phyloP scores from a whole-genome alignment of 1,284 basidiomycete genomes.

The Grifola frondosa region DNA sequence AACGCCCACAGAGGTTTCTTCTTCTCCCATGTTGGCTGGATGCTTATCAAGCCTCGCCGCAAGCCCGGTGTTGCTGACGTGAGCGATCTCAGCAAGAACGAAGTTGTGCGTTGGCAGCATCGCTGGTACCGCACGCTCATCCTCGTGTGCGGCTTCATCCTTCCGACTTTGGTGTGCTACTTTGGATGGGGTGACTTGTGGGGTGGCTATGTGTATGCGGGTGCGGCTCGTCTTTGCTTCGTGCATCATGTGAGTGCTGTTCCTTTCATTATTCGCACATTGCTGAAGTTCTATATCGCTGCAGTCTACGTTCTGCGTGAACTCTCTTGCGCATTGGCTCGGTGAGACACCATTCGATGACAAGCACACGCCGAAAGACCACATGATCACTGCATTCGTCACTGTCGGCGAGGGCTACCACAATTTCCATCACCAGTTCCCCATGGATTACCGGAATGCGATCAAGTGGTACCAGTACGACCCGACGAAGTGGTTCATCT shows the following conservation, averaged over 20 bases:
- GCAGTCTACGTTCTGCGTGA: slow-evolving; percentile 92
- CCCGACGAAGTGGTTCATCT: slow-evolving; percentile 92
- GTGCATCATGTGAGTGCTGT: slow-evolving; percentile 79
- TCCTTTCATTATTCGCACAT: background rate
- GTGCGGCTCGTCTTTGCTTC: slow-evolving; percentile 76
- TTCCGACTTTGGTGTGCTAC: slow-evolving; percentile 80
- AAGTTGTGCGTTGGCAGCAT: slow-evolving; percentile 87
- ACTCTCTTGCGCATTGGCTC: slow-evolving; percentile 93
- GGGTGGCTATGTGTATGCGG: slow-evolving; percentile 89
- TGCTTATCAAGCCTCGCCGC: slow-evolving; percentile 86
- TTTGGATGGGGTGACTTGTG: slow-evolving; percentile 81
- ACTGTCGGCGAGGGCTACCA: slow-evolving; percentile 95
- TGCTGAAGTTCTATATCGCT: slow-evolving; percentile 7
- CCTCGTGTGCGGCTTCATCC: slow-evolving; percentile 67
- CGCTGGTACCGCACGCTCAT: slow-evolving; percentile 75
- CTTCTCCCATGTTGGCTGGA: slow-evolving; percentile 90
- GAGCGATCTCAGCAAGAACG: slow-evolving; percentile 77
- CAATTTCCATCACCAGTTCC: slow-evolving; percentile 96
- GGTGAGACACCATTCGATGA: slow-evolving; percentile 92
- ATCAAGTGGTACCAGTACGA: slow-evolving; percentile 93
- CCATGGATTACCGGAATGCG: slow-evolving; percentile 92
- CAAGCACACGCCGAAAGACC: slow-evolving; percentile 91
- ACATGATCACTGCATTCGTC: slow-evolving; percentile 82
- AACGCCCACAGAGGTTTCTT: slow-evolving; percentile 83
- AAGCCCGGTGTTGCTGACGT: slow-evolving; percentile 89